Evolutionary conservation across 2,329 filamentous ascomycete genomes (phyloP).

Genomic region (Trichoderma sp.): DNA sequence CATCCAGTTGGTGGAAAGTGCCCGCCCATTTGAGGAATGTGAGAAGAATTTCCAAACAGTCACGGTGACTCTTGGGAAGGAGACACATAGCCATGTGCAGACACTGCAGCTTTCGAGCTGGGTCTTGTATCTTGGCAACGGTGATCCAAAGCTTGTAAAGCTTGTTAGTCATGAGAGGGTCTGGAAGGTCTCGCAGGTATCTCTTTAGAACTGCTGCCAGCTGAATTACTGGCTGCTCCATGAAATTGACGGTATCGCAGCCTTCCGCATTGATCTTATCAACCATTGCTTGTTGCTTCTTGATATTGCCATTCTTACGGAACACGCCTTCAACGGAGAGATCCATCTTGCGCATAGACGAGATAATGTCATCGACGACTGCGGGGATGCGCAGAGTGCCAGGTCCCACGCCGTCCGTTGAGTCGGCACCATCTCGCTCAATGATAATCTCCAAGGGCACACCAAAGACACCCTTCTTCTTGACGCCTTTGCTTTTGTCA

Average conservation of each 20-base stretch:
- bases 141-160: conserved; percentile 88
- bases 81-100: conserved; percentile 91
- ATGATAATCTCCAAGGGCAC: conserved; percentile 85
- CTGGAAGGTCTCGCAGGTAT: conserved; percentile 90
- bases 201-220: conserved; percentile 93
- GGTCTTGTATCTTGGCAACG: conserved; percentile 83
- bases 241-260: conserved; percentile 81
- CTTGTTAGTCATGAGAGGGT: conserved; percentile 93
- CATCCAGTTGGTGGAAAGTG: conserved; percentile 95
- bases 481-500: conserved; percentile 72
- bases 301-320: conserved; percentile 98
- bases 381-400: conserved; percentile 87
- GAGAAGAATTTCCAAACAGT: conserved; percentile 93
- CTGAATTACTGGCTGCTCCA: conserved; percentile 87
- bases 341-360: conserved; percentile 97
- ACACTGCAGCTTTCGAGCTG: conserved; percentile 78
- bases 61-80: conserved; percentile 86
- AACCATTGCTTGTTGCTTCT: conserved; percentile 82
- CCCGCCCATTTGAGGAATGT: conserved; percentile 97
- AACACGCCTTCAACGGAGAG: conserved; percentile 98
- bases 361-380: conserved; percentile 92
- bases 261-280: conserved; percentile 85
- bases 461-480: conserved; percentile 94
- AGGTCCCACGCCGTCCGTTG: conserved; percentile 94
- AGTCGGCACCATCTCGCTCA: conserved; percentile 92